Evolutionary conservation across 768 basidiomycete species (phyloP).

Genomic region (Tephrocybe sp.): DNA sequence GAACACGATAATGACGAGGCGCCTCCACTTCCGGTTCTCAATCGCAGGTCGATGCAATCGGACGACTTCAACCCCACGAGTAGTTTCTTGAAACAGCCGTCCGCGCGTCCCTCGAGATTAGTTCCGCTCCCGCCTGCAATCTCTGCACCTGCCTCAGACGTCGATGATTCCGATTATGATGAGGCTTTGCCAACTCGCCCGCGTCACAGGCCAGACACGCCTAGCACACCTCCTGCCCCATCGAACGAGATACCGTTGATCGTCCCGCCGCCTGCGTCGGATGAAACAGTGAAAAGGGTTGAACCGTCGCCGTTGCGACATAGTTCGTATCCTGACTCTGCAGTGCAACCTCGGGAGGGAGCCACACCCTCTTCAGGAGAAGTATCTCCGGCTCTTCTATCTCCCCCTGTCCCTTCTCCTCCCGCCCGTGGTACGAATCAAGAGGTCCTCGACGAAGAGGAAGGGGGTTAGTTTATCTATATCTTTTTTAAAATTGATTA

Average conservation of each 20-base stretch:
- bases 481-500: neutral
- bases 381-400: conserved; percentile 20
- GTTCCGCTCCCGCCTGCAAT: conserved; percentile 16
- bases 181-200: conserved; percentile 33
- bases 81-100: neutral
- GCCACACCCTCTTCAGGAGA: conserved; percentile 16
- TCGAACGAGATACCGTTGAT: conserved; percentile 20
- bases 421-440: conserved; percentile 18
- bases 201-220: conserved; percentile 17
- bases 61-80: conserved; percentile 1
- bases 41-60: conserved; percentile 13
- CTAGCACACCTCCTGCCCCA: conserved; percentile 11
- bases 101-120: conserved; percentile 12
- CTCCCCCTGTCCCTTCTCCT: conserved; percentile 11
- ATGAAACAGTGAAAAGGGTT: conserved; percentile 5
- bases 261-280: conserved; percentile 20
- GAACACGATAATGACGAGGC: conserved; percentile 18
- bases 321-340: conserved; percentile 7
- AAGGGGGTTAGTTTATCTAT: conserved; percentile 49
- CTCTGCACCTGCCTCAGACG: conserved; percentile 18
- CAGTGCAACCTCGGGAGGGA: conserved; percentile 3
- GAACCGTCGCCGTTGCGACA: conserved; percentile 17
- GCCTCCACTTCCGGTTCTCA: conserved; percentile 20
- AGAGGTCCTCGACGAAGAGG: conserved; percentile 60
- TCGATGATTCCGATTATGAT: conserved; percentile 34